Percentiles rank a stretch among this genome's conserved stretches.
Conservation (phyloP, 768 basidiomycete genomes). For the Lentinus brumalis region DNA sequence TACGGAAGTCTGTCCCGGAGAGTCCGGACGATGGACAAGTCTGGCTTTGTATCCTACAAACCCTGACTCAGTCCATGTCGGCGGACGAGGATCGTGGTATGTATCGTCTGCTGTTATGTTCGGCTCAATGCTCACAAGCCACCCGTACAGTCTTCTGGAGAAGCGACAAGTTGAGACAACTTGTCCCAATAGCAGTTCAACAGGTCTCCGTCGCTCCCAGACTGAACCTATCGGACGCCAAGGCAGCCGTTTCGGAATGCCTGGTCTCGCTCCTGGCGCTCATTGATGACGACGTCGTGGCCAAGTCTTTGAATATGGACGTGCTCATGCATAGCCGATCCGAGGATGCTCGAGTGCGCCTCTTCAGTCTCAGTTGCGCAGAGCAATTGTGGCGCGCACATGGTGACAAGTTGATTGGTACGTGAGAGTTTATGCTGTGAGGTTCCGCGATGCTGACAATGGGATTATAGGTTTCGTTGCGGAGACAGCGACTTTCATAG, state of each 20-base stretch:
- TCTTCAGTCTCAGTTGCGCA: conserved; percentile 69
- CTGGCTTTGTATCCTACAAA: conserved; percentile 64
- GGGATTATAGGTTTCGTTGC: conserved; percentile 61
- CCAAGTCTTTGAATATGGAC: conserved; percentile 82
- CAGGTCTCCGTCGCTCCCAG: conserved; percentile 60
- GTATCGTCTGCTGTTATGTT: conserved; percentile 26
- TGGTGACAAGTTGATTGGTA: conserved; percentile 75
- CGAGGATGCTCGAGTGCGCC: conserved; percentile 69
- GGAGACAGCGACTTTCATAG: conserved; percentile 85
- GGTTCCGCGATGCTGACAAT: background rate
- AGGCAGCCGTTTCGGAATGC: conserved; percentile 48
- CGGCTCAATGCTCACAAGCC: background rate
- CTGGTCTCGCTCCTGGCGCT: conserved; percentile 58
- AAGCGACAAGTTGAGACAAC: conserved; percentile 70
- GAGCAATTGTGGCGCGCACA: conserved; percentile 76
- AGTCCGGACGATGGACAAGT: conserved; percentile 43
- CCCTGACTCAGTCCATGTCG: conserved; percentile 67
- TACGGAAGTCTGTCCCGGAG: conserved; percentile 50
- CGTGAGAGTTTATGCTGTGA: conserved; percentile 25
- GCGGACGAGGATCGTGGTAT: conserved; percentile 76
- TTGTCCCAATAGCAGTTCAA: conserved; percentile 58
- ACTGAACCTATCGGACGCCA: conserved; percentile 40
- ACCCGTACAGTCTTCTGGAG: conserved; percentile 85
- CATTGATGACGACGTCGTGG: conserved; percentile 54
- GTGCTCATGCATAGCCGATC: conserved; percentile 89